Percentiles rank a stretch among this genome's conserved stretches.
Conservation (phyloP, 768 basidiomycete genomes). For the Lentinus tigrinus region DNA sequence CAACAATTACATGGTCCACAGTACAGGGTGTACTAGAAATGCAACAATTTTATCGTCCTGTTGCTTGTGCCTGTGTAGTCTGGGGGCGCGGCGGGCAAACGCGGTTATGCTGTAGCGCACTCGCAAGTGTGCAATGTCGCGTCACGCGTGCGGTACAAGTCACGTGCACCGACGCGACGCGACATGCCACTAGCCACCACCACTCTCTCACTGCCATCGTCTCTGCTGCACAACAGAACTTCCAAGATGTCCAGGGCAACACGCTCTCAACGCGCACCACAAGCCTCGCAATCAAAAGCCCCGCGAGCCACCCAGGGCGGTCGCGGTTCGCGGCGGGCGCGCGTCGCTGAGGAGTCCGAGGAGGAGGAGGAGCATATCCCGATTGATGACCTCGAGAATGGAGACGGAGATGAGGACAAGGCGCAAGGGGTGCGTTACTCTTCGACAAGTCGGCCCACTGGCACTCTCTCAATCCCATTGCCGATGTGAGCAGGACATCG, state of each 20-base stretch:
- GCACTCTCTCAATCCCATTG: background rate
- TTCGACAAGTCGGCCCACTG: constrained; percentile 25
- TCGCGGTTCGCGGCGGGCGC: constrained; percentile 20
- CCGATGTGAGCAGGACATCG: constrained; percentile 47
- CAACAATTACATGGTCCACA: no score
- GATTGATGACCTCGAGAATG: constrained; percentile 28
- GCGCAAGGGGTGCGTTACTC: constrained; percentile 8
- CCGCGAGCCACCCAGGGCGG: constrained; percentile 32
- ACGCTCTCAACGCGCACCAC: constrained; percentile 40
- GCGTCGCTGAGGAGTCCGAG: constrained; percentile 32
- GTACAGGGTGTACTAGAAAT: no score
- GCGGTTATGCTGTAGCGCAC: no score
- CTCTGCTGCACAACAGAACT: background rate
- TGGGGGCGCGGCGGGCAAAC: no score
- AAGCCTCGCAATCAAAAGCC: constrained; percentile 40
- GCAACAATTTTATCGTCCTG: no score
- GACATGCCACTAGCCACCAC: background rate
- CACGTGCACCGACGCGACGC: no score
- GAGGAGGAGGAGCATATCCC: constrained; percentile 37
- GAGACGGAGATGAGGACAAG: constrained; percentile 30
- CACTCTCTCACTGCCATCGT: background rate
- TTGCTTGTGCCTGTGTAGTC: no score
- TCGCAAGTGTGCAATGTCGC: no score
- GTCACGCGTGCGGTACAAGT: no score
- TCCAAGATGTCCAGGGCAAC: constrained; percentile 33